Base-by-base conservation (phyloP, 2,329 filamentous ascomycete genomes). In the Aspergillus sp. region DNA sequence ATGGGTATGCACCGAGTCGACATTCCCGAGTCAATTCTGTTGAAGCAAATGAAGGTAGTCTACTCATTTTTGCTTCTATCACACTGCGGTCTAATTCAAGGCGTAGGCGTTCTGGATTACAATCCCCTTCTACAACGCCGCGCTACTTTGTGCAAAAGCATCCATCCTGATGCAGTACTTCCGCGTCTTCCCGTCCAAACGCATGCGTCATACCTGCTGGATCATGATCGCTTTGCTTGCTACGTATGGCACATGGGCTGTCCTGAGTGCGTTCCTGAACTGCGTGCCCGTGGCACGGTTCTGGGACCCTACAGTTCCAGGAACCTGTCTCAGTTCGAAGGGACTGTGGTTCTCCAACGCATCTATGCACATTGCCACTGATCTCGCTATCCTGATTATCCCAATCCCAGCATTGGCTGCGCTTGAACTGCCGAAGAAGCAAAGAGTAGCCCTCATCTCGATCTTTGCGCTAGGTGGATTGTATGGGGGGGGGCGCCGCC, bases 141-240 rank as follows among this genome's bases (percentile, higher is more conserved):
- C 70, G n/a, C 62, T 76, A 0, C 62, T 74, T 50, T 71, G 72
- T 57, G 78, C 77, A 41, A 80, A 81, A 68, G 71, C 74, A 22
- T 80, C 78, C 1, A 79, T 81, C 51, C 65, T 81, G n/a, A 67
- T 79, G 53, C 78, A 81, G 61, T 81, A 81, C 61, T 74, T 78
- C 20, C 77, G 77, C 38, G 72, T 81, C 48, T 80, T 81, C 63
- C 69, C 66, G 34, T 70, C 68, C 3, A 68, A 60, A 6, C 61
- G 59, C 34, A 74, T 73, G 62, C 71, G 76, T 4, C 53, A 71
- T 18, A 59, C 71, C 24, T 77, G 73, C 59, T 77, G 69, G 64
- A 45, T 65, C 11, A 70, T 80, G 62, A 68, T 80, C 22, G 55
- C 62, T 0, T 45, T 72, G 55, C 55, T 75, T 66, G 76, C 20